These are phyloP conservation scores for Panellus pusillus DNA, from an alignment of 768 basidiomycete species.

Conservation along the genomic window DNA sequence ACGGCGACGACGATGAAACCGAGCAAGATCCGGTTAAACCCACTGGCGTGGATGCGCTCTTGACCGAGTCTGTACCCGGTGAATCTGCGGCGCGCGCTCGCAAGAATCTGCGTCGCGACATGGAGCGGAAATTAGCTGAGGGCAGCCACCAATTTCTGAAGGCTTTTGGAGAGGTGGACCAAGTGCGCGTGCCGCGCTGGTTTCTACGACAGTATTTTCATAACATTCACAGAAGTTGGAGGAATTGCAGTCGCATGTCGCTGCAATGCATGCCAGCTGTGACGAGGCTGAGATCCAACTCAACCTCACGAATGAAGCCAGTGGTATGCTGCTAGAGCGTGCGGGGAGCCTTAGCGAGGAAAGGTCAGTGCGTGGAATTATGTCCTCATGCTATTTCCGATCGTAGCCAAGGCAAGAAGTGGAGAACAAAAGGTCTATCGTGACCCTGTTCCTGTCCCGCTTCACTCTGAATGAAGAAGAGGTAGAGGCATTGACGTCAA, in stretches of 20 bases:
- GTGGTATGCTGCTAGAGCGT: constrained; percentile 76
- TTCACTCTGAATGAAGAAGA: constrained; percentile 85
- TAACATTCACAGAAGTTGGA: constrained; percentile 68
- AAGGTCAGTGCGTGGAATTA: constrained; percentile 45
- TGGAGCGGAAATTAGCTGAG: constrained; percentile 79
- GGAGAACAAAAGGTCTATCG: constrained; percentile 70
- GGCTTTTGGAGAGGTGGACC: constrained; percentile 86
- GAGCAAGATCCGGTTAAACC: constrained; percentile 28
- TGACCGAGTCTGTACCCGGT: constrained; percentile 43
- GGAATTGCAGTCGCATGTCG: constrained; percentile 73
- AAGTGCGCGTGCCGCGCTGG: constrained; percentile 53
- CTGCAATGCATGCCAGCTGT: constrained; percentile 78
- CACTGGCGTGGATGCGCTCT: constrained; percentile 12
- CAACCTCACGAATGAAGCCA: constrained; percentile 70
- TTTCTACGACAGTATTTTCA: constrained; percentile 7
- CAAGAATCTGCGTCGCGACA: constrained; percentile 78
- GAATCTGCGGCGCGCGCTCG: constrained; percentile 74
- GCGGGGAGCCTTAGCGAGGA: constrained; percentile 76
- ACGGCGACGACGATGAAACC: constrained; percentile 34
- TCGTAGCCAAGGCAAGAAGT: constrained; percentile 56
- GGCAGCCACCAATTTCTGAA: constrained; percentile 82
- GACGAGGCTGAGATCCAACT: constrained; percentile 83
- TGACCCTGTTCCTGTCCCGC: constrained; percentile 74
- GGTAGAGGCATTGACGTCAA: constrained; percentile 68
- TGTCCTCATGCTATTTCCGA: neutral